A percentile compares a stretch with the other conserved stretches of the same genome.
phyloP scores from a whole-genome alignment of 768 basidiomycete genomes.

The Rhodotorula diobovata region DNA sequence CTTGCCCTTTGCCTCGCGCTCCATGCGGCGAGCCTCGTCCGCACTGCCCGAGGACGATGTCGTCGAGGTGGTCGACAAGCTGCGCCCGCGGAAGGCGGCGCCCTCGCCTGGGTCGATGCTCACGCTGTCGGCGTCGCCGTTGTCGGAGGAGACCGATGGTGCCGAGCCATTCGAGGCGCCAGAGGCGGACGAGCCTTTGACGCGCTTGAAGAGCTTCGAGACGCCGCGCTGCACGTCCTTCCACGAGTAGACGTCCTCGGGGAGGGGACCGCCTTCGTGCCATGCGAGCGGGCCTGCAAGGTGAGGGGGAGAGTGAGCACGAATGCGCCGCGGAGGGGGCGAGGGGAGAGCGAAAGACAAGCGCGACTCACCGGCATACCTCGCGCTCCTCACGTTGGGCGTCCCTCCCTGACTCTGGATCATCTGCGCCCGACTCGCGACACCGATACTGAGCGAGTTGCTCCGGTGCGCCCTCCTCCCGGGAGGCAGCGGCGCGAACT shows the following conservation, averaged over 20 bases:
- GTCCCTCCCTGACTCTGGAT: conserved; percentile 20
- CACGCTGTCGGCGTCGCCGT: background rate
- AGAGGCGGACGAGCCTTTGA: background rate
- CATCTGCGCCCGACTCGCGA: conserved; percentile 33
- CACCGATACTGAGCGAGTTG: conserved; percentile 36
- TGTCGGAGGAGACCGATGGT: background rate
- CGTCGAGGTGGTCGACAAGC: background rate
- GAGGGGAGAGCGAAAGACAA: background rate
- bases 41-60: conserved; percentile 1
- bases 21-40: conserved; percentile 30
- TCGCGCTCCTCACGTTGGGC: conserved; percentile 10
- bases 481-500: conserved; percentile 32
- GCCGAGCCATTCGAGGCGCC: background rate
- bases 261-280: conserved; percentile 32
- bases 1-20: conserved; percentile 30
- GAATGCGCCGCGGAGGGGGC: no score
- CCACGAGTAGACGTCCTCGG: conserved; percentile 33
- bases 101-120: background rate
- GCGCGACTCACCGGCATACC: conserved; percentile 28
- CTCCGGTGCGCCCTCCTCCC: conserved; percentile 20
- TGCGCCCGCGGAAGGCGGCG: background rate
- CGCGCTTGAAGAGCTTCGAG: conserved; percentile 31
- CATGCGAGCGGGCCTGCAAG: conserved; percentile 26
- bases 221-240: conserved; percentile 20
- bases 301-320: no score